phyloP scores from a whole-genome alignment of 768 basidiomycete genomes.

The Phaeolepiota aurea region DNA sequence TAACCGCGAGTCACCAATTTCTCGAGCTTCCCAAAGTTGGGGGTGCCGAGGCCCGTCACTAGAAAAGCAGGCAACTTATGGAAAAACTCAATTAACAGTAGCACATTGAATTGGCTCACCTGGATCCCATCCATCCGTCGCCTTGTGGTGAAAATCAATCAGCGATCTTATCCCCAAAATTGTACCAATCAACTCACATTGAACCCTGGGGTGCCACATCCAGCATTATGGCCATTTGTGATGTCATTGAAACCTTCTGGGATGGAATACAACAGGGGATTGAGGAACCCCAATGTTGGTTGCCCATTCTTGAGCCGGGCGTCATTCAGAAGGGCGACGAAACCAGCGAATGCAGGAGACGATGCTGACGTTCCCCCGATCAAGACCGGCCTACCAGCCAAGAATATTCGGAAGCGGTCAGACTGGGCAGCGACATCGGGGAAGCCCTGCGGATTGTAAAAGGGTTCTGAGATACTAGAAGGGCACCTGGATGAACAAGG shows the following conservation, averaged over 20 bases:
- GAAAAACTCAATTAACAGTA: slow-evolving; percentile 1
- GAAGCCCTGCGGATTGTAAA: slow-evolving; percentile 35
- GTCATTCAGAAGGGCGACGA: slow-evolving; percentile 58
- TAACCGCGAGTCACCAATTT: background rate
- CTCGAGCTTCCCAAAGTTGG: slow-evolving; percentile 39
- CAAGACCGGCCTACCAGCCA: slow-evolving; percentile 22
- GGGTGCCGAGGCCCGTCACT: slow-evolving; percentile 52
- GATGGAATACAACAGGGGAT: slow-evolving; percentile 47
- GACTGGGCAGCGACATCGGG: slow-evolving; percentile 63
- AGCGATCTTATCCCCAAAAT: too few relatives aligned
- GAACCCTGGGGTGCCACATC: slow-evolving; percentile 55
- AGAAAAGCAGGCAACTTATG: slow-evolving; percentile 1
- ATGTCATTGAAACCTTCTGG: slow-evolving; percentile 46
- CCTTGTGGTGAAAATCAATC: too few relatives aligned
- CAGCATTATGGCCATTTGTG: slow-evolving; percentile 40
- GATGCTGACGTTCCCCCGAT: slow-evolving; percentile 58
- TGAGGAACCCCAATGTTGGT: slow-evolving; percentile 52
- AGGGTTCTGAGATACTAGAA: too few relatives aligned
- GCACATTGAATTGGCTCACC: slow-evolving; percentile 24
- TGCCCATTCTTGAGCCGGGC: slow-evolving; percentile 35
- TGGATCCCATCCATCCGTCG: slow-evolving; percentile 29
- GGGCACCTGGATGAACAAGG: background rate
- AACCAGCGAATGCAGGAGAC: slow-evolving; percentile 50
- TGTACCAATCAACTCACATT: slow-evolving; percentile 36
- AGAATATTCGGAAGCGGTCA: slow-evolving; percentile 35